phyloP scores from a whole-genome alignment of 192 early-diverging fungal genomes.

The Neocallimastix lanati region DNA sequence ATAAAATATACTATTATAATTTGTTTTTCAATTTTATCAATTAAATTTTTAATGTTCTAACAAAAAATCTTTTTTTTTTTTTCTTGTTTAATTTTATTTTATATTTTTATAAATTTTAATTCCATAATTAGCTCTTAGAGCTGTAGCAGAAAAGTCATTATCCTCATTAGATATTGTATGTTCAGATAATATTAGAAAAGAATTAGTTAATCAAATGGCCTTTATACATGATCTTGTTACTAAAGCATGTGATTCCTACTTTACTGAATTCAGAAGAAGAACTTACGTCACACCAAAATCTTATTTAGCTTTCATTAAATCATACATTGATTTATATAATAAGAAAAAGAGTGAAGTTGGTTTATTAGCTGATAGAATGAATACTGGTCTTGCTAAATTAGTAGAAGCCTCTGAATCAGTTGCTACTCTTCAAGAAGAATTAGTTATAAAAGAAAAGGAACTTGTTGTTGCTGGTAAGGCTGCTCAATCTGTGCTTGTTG shows the following conservation, averaged over 20 bases:
- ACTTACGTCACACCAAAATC: slow-evolving; percentile 47
- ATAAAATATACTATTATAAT: too few relatives aligned
- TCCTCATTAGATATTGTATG: slow-evolving; percentile 32
- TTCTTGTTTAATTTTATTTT: too few relatives aligned
- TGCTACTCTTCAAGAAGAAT: slow-evolving; percentile 36
- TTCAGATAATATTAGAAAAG: slow-evolving; percentile 33
- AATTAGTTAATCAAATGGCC: slow-evolving; percentile 39
- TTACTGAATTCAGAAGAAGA: slow-evolving; percentile 33
- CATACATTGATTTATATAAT: slow-evolving; percentile 29
- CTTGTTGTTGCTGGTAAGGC: slow-evolving; percentile 32
- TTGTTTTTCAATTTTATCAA: too few relatives aligned
- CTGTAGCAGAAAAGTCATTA: slow-evolving; percentile 39
- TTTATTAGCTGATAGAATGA: slow-evolving; percentile 38
- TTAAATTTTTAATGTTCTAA: too few relatives aligned
- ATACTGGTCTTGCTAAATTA: slow-evolving; percentile 41
- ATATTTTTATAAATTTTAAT: not conserved
- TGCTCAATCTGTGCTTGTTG: slow-evolving; percentile 32
- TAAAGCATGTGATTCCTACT: slow-evolving; percentile 40
- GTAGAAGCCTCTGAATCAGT: slow-evolving; percentile 42
- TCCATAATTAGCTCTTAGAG: slow-evolving; percentile 2
- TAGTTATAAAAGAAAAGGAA: slow-evolving; percentile 46
- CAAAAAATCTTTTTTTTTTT: too few relatives aligned
- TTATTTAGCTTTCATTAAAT: slow-evolving; percentile 37
- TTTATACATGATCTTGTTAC: slow-evolving; percentile 42
- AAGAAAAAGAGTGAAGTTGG: slow-evolving; percentile 32